Base-by-base conservation (phyloP, 148 eudicot species). In the Dysphania ambrosioides region DNA sequence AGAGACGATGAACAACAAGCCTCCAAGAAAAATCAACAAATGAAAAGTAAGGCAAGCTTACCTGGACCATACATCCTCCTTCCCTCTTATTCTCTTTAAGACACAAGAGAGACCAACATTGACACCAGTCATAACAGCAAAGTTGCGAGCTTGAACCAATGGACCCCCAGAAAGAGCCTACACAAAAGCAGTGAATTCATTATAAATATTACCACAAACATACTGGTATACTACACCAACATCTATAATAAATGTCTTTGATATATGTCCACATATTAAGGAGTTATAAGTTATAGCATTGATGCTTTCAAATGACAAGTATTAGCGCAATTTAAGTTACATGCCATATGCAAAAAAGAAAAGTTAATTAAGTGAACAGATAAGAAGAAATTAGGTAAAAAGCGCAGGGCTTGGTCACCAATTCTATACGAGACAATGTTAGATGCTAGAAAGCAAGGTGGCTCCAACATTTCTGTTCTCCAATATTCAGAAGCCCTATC, bases 141-240 rank as follows among this genome's bases (percentile, higher is more conserved):
- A 94, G 79, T 94, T 94, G 66, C 98, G 98, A 26, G 93, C 98
- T 86, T 94, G 98, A 72, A 90, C 71, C 77, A 91, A 70, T 63
- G 98, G 98, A 55, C 97, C 97, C 63, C 98, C 98, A 70, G 96
- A 80, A 79, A 94, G 89, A 72, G 97, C 97, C 98, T 94, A 87
- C 51, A 83, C 11, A 53, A 34, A 70, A 77, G 36, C 34, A 71
- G 23, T 34, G 36, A 21, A 34, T 64, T 18, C 26, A 70, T 63
- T 40, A 68, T 26, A 2, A 65, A 16, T 49, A 63, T 56, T 63
- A 12, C 35, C 63, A 38, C 19, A 40, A 2, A 36, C 68, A 65
- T 0, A 4, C 15, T 35, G 68, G 15, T 21, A 65, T 16, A 35
- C 44, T 65, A 23, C 13, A 41, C 31, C 30, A 21, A 36, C 34